Evolutionary conservation across 331 rosid species (phyloP), one percentile per base, ranked within the genome.

Genomic region (Malus hybrid): DNA sequence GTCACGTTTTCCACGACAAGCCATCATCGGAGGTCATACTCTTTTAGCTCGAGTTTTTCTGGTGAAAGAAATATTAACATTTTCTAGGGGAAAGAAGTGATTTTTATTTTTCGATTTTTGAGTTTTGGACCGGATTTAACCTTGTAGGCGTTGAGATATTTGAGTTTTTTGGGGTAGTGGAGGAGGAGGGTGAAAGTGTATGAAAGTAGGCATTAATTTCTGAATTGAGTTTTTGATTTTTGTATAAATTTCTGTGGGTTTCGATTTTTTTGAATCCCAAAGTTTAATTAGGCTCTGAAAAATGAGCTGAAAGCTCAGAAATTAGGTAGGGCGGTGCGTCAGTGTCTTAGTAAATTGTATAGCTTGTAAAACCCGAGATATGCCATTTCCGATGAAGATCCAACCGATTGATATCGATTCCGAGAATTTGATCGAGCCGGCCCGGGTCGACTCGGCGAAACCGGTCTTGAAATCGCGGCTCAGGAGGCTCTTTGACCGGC

Each of bases 391-490:
- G 75, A 86, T 91, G 97, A 93, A 89, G 92, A 85, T 93, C 85
- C 97, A 89, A 77, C 98, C 98, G 0, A 88, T 93, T 6, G 93
- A 93, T 44, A 75, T 82, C 58, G 90, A 93, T 79, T 61, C 93
- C 46, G 87, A 85, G 76, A 71, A 68, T 44, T 76, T 67, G 55
- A 86, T 84, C 56, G 95, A 81, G 14, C 65, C 80, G 28, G 80
- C 72, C 67, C 89, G 96, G 28, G 75, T 63, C 67, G 96, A 93
- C 80, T 73, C 85, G 29, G 85, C 82, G 24, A 94, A 93, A 18
- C 92, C 90, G 19, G 89, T 88, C 20, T 36, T 89, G 79, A 93
- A 91, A 77, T 88, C 97, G 74, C 89, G 97, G 34, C 67, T 91
- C 20, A 84, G 85, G 78, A 86, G 91, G 76, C 85, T 93, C 13